A percentile compares a stretch with the other conserved stretches of the same genome.
Evolutionary conservation across 768 basidiomycete species (phyloP).

Genomic region (Mycena amicta): DNA sequence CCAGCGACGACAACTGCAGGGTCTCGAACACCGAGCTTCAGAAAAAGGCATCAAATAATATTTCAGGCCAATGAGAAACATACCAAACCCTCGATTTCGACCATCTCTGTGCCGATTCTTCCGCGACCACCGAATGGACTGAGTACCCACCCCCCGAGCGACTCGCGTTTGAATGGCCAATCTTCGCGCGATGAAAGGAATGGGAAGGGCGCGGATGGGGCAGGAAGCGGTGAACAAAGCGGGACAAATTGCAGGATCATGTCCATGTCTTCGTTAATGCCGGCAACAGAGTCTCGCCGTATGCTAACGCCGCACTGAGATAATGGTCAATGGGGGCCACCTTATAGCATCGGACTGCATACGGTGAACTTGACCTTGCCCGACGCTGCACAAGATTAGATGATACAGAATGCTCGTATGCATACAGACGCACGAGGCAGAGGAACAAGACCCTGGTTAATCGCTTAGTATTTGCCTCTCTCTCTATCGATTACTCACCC

Average conservation of each 20-base stretch:
- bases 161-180: conserved; percentile 23
- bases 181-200: conserved; percentile 23
- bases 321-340: not conserved
- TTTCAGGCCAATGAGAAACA: too few species aligned
- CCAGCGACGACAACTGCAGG: not conserved
- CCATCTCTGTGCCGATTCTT: conserved; percentile 12
- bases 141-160: conserved; percentile 22
- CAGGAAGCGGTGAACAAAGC: conserved; percentile 9
- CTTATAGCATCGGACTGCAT: not conserved
- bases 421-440: conserved; percentile 22
- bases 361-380: conserved; percentile 17
- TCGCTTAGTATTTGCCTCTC: not conserved
- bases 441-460: conserved; percentile 11
- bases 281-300: conserved; percentile 15
- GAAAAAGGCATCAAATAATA: not conserved
- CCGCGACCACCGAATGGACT: conserved; percentile 23
- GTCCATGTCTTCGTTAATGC: conserved; percentile 24
- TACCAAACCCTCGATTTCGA: conserved; percentile 21
- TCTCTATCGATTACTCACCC: conserved; percentile 4
- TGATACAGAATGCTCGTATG: not conserved
- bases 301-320: conserved; percentile 19
- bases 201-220: conserved; percentile 17
- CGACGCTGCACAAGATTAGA: conserved; percentile 11
- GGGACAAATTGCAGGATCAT: conserved; percentile 23
- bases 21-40: not conserved